These are phyloP conservation scores for Paraconiothyrium sp. DNA, from an alignment of 2,329 filamentous ascomycete species.

Conservation along the genomic window DNA sequence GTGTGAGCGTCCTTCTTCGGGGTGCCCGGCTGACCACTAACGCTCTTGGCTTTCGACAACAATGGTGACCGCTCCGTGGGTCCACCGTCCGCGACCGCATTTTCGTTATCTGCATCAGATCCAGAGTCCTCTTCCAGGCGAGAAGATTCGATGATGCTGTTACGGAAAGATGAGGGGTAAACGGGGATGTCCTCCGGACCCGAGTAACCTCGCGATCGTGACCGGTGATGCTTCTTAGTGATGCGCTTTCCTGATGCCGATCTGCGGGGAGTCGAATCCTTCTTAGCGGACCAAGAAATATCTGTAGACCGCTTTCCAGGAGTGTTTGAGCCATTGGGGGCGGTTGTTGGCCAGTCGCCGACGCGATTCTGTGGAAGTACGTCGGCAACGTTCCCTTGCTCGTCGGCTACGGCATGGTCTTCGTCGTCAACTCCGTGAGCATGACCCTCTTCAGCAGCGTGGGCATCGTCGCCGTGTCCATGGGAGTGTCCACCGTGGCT, in stretches of 20 bases:
- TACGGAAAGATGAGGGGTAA: constrained; percentile 88
- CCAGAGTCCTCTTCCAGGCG: constrained; percentile 65
- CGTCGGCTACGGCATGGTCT: constrained; percentile 61
- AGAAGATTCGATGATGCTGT: constrained; percentile 90
- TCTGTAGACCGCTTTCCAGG: constrained; percentile 27
- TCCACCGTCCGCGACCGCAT: constrained; percentile 53
- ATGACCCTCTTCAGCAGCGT: constrained; percentile 63
- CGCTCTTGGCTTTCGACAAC: constrained; percentile 45
- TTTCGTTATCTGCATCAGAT: constrained; percentile 66
- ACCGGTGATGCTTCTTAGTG: constrained; percentile 68
- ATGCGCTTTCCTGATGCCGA: constrained; percentile 43
- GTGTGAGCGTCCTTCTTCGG: constrained; percentile 61
- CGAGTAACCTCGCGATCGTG: constrained; percentile 62
- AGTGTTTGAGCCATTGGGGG: constrained; percentile 29
- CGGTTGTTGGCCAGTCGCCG: constrained; percentile 57
- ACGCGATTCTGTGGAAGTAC: constrained; percentile 70
- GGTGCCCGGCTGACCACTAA: constrained; percentile 23
- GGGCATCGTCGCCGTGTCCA: constrained; percentile 52
- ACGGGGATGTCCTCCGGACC: constrained; percentile 78
- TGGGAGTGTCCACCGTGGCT: constrained; percentile 71
- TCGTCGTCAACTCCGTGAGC: constrained; percentile 56
- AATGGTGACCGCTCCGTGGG: constrained; percentile 51
- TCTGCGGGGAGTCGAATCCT: constrained; percentile 30
- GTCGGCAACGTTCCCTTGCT: constrained; percentile 68
- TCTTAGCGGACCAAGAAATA: constrained; percentile 23